A percentile compares a stretch with the other conserved stretches of the same genome.
phyloP scores from a whole-genome alignment of 768 basidiomycete species.

The Lyophyllum semitale region DNA sequence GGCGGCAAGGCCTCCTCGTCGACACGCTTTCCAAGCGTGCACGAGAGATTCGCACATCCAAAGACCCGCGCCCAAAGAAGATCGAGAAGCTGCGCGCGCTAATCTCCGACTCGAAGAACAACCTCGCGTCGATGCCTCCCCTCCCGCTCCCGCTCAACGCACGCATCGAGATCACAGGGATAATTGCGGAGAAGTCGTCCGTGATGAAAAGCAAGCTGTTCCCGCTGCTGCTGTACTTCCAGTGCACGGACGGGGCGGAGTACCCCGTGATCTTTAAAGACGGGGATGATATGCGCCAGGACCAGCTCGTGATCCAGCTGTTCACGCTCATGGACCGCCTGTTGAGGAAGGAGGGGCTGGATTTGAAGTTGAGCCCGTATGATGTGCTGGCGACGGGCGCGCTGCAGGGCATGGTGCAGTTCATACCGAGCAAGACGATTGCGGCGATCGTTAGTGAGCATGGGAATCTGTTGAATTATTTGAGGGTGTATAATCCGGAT shows the following conservation, averaged over 20 bases:
- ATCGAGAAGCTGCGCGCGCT: constrained; percentile 92
- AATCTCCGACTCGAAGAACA: constrained; percentile 84
- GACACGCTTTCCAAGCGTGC: constrained; percentile 85
- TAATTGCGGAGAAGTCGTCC: constrained; percentile 88
- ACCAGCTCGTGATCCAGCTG: constrained; percentile 97
- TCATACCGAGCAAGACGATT: constrained; percentile 93
- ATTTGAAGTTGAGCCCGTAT: constrained; percentile 89
- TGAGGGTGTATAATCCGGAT: constrained; percentile 86
- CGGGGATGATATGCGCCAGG: constrained; percentile 97
- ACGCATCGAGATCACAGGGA: constrained; percentile 79
- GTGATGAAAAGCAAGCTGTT: constrained; percentile 98
- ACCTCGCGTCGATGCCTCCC: constrained; percentile 74
- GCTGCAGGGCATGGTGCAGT: constrained; percentile 94
- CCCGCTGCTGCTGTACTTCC: constrained; percentile 89
- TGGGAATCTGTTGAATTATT: constrained; percentile 83
- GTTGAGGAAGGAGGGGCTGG: constrained; percentile 91
- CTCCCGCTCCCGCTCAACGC: constrained; percentile 92
- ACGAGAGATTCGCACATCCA: constrained; percentile 83
- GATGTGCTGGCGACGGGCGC: constrained; percentile 92
- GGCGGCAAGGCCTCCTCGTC: constrained; percentile 89
- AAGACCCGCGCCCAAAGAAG: constrained; percentile 95
- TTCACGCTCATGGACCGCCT: constrained; percentile 97
- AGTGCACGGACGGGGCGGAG: constrained; percentile 79
- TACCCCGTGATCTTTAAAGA: constrained; percentile 98
- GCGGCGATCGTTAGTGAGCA: constrained; percentile 93